Conservation (phyloP, 306 rosid genomes). For the Lathyrus tuberosus region DNA sequence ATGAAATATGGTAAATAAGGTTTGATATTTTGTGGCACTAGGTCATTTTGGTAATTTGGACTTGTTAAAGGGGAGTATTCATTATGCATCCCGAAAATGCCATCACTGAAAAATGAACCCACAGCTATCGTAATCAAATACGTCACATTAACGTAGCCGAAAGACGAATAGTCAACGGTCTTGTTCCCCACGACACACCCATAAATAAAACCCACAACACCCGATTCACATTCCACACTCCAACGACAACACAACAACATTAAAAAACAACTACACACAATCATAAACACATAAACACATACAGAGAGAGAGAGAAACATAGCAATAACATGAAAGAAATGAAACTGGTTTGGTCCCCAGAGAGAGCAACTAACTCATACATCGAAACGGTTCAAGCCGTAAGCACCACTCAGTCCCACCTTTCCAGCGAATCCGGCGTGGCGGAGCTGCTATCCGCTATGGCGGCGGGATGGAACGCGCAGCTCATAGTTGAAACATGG, state of each 20-base stretch:
- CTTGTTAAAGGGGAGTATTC: no score
- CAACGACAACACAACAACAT: slow-evolving; percentile 12
- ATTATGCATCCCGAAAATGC: not conserved
- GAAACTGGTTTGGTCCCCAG: slow-evolving; percentile 97
- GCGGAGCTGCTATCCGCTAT: slow-evolving; percentile 88
- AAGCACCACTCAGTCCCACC: slow-evolving; percentile 39
- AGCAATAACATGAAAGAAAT: slow-evolving; percentile 32
- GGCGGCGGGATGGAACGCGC: slow-evolving; percentile 96
- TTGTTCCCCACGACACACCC: not conserved
- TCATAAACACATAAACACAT: not conserved
- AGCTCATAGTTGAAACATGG: slow-evolving; percentile 89
- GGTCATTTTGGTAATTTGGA: no score
- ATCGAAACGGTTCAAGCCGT: slow-evolving; percentile 82
- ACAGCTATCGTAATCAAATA: slow-evolving; percentile 48
- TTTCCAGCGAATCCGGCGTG: slow-evolving; percentile 69
- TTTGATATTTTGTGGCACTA: slow-evolving; percentile 17
- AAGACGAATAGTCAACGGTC: slow-evolving; percentile 58
- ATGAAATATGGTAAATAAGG: not conserved
- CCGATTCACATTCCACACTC: not conserved
- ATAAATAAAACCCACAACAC: slow-evolving; percentile 23
- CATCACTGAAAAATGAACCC: slow-evolving; percentile 2
- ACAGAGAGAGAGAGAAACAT: not conserved
- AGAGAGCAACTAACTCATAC: slow-evolving; percentile 81
- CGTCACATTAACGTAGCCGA: slow-evolving; percentile 36
- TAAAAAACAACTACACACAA: not conserved